Base-by-base conservation (phyloP, 2,329 filamentous ascomycete genomes). In the Didymella arachidicola region DNA sequence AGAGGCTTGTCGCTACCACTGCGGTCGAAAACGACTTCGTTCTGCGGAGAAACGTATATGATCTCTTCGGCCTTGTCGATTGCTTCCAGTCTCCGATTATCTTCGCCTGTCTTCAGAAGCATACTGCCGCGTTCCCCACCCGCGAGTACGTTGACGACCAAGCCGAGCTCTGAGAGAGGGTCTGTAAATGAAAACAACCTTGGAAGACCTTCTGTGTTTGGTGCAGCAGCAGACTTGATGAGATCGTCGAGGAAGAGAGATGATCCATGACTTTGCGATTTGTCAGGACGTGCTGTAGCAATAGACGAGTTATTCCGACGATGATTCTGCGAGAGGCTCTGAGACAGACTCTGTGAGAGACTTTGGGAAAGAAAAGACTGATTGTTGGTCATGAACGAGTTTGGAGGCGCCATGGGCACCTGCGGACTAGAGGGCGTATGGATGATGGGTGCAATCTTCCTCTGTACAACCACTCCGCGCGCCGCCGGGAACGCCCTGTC, bases 401-500 rank as follows among this genome's bases (percentile, higher is more conserved):
- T 95, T 4, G 89, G 90, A 38, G 93, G 92, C 0, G 88, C 90
- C 32, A 73, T 72, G 43, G 83, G 83, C 19, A 79, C 43, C 32
- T 75, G 72, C 10, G 80, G 79, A 42, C 78, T 78, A 30, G 73
- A 57, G 43, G 71, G 59, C 45, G 61, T 44, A 26, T 68, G 63
- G 30, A 71, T 64, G 80, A 82, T 29, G 81, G 85, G 58, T 79
- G 82, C 83, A 41, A 88, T 81, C 72, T 90, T 96, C 60, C 93
- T 85, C 77, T 98, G 94, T 56, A 99, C 86, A 19, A 99, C 84
- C 48, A 98, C 84, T 26, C 95, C 95, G 30, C 87, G 83, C 6
- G 93, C 90, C 12, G 91, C 91, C 34, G 94, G 87, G 75, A 93
- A 92, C 29, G 91, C 93, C 52, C 87, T 87, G 72, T 97, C 92